A percentile compares a stretch with the other conserved stretches of the same genome.
Evolutionary conservation across 2,329 filamentous ascomycete species (phyloP).

Genomic region (Grosmannia penicillata): DNA sequence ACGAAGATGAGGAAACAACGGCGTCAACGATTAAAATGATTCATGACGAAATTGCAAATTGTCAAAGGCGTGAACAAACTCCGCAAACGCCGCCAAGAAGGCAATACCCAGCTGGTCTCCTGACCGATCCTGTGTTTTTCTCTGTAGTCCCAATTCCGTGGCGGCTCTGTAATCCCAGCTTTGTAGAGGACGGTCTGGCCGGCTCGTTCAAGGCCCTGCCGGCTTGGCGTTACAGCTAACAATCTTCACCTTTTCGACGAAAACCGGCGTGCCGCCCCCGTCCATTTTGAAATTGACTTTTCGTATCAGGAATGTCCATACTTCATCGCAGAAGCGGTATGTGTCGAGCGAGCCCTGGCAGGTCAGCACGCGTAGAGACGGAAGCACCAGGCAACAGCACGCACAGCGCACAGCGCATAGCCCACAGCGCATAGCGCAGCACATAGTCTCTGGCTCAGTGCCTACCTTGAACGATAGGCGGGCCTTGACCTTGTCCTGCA

Average conservation of each 20-base stretch:
- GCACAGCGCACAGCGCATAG: too few relatives aligned
- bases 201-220: conserved; percentile 4
- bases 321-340: conserved; percentile 98
- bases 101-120: too few relatives aligned
- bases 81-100: too few relatives aligned
- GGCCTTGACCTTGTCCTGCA: conserved; percentile 85
- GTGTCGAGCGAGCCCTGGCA: conserved; percentile 84
- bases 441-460: too few relatives aligned
- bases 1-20: too few relatives aligned
- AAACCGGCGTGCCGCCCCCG: conserved; percentile 53
- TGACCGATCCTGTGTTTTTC: too few relatives aligned
- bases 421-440: too few relatives aligned
- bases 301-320: conserved; percentile 98
- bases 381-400: too few relatives aligned
- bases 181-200: neutral
- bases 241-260: conserved; percentile 86
- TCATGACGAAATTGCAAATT: neutral
- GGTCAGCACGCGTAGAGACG: too few relatives aligned
- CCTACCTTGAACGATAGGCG: conserved; percentile 95
- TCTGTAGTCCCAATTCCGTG: neutral
- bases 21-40: too few relatives aligned
- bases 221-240: conserved; percentile 90
- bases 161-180: too few relatives aligned
- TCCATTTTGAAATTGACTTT: conserved; percentile 99
- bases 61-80: too few relatives aligned